phyloP scores from a whole-genome alignment of 2,329 filamentous ascomycete genomes.

The Alternaria sp. region DNA sequence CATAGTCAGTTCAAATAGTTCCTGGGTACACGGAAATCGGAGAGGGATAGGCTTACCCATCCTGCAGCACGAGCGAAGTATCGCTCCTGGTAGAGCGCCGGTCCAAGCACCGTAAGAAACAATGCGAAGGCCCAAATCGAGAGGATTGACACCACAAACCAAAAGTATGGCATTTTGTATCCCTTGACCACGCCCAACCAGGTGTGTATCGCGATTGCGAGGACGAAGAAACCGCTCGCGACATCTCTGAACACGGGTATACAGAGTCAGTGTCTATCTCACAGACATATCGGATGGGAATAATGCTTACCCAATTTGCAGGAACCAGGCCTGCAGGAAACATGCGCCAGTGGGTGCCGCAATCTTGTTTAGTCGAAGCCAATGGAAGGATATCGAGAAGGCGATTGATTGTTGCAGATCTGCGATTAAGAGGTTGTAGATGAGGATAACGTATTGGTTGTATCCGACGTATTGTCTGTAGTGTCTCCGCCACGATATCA shows the following conservation, averaged over 20 bases:
- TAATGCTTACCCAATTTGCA: conserved; percentile 51
- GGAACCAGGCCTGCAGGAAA: conserved; percentile 58
- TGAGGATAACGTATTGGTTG: conserved; percentile 62
- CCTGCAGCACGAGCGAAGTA: conserved; percentile 58
- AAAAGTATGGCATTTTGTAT: conserved; percentile 53
- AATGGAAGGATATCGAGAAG: conserved; percentile 58
- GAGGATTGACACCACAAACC: conserved; percentile 54
- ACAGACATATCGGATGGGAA: not conserved
- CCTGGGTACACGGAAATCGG: not conserved
- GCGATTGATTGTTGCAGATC: conserved; percentile 61
- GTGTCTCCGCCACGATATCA: conserved; percentile 58
- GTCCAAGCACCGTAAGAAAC: conserved; percentile 55
- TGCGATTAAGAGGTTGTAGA: conserved; percentile 60
- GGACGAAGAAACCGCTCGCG: conserved; percentile 59
- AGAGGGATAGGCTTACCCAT: conserved; percentile 37
- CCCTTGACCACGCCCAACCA: conserved; percentile 58
- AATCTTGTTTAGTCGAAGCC: conserved; percentile 54
- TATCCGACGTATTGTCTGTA: conserved; percentile 59
- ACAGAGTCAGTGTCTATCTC: not conserved
- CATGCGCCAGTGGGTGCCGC: conserved; percentile 53
- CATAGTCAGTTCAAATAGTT: not conserved
- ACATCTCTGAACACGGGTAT: conserved; percentile 49
- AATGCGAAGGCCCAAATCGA: conserved; percentile 55
- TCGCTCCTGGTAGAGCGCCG: conserved; percentile 49
- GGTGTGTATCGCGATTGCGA: conserved; percentile 62